phyloP scores from a whole-genome alignment of 495 filamentous ascomycete genomes.

The Glarea lozoyensis region DNA sequence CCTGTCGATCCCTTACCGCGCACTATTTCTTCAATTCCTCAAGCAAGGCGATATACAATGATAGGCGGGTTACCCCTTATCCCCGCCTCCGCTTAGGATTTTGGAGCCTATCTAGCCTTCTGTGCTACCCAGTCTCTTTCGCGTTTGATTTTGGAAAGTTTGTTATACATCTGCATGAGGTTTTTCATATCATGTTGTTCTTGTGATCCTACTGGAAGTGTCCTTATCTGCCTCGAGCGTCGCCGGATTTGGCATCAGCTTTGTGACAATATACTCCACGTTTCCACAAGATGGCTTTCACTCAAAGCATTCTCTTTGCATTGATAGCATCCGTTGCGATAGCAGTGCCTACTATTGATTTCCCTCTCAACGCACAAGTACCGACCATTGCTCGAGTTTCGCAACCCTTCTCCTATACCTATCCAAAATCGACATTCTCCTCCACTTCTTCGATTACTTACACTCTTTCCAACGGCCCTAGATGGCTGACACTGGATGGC shows the following conservation, averaged over 20 bases:
- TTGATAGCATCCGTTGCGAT: conserved; percentile 1
- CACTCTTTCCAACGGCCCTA: conserved; percentile 44
- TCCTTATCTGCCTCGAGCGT: not conserved
- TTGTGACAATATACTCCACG: not conserved
- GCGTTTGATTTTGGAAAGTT: not conserved
- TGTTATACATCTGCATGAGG: not conserved
- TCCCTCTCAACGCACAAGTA: conserved; percentile 63
- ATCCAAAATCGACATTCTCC: conserved; percentile 55
- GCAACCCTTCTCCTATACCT: conserved; percentile 49
- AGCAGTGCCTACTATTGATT: conserved; percentile 37
- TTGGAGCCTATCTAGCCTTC: not conserved
- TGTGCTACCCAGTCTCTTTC: not conserved
- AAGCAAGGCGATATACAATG: not conserved
- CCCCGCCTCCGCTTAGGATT: not conserved
- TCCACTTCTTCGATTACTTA: conserved; percentile 45
- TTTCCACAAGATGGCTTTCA: not conserved
- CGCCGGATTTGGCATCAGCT: not conserved
- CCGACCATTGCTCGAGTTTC: conserved; percentile 59
- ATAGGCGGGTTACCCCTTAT: not conserved
- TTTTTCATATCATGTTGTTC: not conserved
- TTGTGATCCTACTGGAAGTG: not conserved
- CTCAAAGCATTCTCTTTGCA: not conserved
- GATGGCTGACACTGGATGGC: conserved; percentile 56
- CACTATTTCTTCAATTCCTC: not conserved
- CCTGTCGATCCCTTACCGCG: not conserved